Base-by-base conservation (phyloP, 2,329 filamentous ascomycete genomes). In the Metarhizium sp. region DNA sequence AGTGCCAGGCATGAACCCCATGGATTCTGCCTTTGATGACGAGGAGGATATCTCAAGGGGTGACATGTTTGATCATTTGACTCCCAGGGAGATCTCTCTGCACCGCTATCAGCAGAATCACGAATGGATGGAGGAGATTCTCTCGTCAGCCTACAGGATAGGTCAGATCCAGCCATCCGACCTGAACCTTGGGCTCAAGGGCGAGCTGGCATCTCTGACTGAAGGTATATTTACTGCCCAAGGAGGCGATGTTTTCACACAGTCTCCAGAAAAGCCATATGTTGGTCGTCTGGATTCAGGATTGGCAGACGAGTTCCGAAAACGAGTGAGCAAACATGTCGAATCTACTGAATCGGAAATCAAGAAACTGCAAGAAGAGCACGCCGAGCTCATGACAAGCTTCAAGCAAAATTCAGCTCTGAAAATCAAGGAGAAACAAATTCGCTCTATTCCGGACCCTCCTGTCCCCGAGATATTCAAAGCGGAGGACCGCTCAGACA, bases 51-150 rank as follows among this genome's bases (percentile, higher is more conserved):
- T 87, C 3, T 88, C 87, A 6, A 80, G 88, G 20, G 91, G 91
- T 32, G 94, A 99, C 69, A 80, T 92, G 67, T 90, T 99, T 64
- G 94, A 99, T 67, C 83, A 90, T 59, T 76, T 96, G 59, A 92
- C 90, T 0, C 92, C 92, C 3, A 82, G 92, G 47, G 94, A 99
- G 60, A 87, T 99, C 58, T 95, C 91, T 62, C 77, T 90, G 58
- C 83, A 85, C 60, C 83, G 94, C 55, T 99, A 96, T 69, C 87
- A 87, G 67, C 91, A 96, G 67, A 95, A 99, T 64, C 92, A 99
- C 65, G 90, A 96, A 69, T 97, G 92, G 94, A 96, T 99, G 90
- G 94, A 97, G 66, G 92, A 99, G 71, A 86, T 99, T 32, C 81
- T 97, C 54, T 90, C 88, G 1, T 97, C 92, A 1, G 90, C 92